Percentiles rank a stretch among this genome's conserved stretches.
These are phyloP conservation scores for Taiozyma sp. DNA, from an alignment of 1,139 yeast species.

Conservation along the genomic window DNA sequence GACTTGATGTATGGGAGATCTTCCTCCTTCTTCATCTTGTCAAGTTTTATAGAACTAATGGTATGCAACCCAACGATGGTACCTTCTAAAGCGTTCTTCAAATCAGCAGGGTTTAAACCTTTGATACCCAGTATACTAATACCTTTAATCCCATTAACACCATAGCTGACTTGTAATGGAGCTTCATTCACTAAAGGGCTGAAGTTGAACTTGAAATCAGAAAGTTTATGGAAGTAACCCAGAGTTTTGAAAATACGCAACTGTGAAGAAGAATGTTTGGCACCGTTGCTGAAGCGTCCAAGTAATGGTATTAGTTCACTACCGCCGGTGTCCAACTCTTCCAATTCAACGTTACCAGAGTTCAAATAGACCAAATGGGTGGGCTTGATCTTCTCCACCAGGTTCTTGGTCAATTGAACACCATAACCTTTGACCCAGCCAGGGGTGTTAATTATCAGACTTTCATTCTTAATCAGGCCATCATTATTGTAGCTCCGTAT, in stretches of 20 bases:
- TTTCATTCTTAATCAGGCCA: conserved; percentile 22
- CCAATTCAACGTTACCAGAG: conserved; percentile 23
- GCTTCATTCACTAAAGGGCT: conserved; percentile 41
- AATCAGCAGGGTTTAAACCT: conserved; percentile 27
- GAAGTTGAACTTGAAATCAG: conserved; percentile 38
- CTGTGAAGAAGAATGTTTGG: conserved; percentile 45
- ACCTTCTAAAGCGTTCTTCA: conserved; percentile 45
- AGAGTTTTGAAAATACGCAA: conserved; percentile 47
- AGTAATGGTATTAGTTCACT: conserved; percentile 18
- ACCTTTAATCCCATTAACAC: conserved; percentile 26
- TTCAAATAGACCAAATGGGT: conserved; percentile 50
- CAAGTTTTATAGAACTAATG: conserved; percentile 18
- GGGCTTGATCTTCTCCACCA: conserved; percentile 48
- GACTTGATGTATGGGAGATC: conserved; percentile 10
- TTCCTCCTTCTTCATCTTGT: conserved; percentile 8
- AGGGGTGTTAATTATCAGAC: conserved; percentile 70
- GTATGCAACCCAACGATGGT: conserved; percentile 47
- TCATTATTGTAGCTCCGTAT: conserved; percentile 29
- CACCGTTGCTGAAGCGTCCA: conserved; percentile 30
- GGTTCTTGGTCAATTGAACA: conserved; percentile 49
- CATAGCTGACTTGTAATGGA: conserved; percentile 49
- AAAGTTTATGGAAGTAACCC: conserved; percentile 47
- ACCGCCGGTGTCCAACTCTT: conserved; percentile 18
- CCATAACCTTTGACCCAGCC: conserved; percentile 97
- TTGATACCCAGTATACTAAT: conserved; percentile 30